Base-by-base conservation (phyloP, 208 protist genomes). In the Acanthamoeba divionensis region DNA sequence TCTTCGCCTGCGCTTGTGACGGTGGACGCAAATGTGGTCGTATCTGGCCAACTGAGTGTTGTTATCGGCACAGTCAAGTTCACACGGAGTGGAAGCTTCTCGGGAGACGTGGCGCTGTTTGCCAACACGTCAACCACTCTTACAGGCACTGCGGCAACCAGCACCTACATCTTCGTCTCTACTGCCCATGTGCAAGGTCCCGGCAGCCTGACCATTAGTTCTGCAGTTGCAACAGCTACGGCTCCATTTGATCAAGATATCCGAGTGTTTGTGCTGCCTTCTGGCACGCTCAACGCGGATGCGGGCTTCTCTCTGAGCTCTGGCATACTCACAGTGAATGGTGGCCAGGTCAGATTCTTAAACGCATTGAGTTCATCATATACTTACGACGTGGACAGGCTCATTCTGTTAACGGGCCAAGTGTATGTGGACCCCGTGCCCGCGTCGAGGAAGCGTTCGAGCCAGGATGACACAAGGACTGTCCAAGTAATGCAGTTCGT, bases 61-160 rank as follows among this genome's bases (percentile, higher is more conserved):
- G 60, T 36, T 50, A 57, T 57, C 71, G 44, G 71, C 71, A 80
- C 71, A 8, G 45, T 80, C 48, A 24, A 29, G 48, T 80, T 80
- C 71, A 57, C 24, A 15, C 71, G 71, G 48, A 80, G 4, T 50
- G 44, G 71, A 24, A 80, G 48, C 36, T 80, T 80, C 71, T 44
- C 50, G 31, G 33, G 48, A 44, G 69, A 48, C 69, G 21, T 79
- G 24, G 38, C 44, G 45, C 45, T 57, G 31, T 38, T 79, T 24
- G 69, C 21, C 9, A 3, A n/a, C 69, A 54, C 4, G 45, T 18
- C 69, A 21, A 48, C 57, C 41, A 79, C 26, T 24, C 69, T 79
- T 31, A 31, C 7, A 15, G 69, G 69, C 69, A 13, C 7, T 13
- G n/a, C n/a, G n/a, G n/a, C n/a, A n/a, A 63, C 75, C 5, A 54